Evolutionary conservation across 116 monocot species (phyloP), one percentile per base, ranked within the genome.

Genomic region (Cymodocea nodosa): DNA sequence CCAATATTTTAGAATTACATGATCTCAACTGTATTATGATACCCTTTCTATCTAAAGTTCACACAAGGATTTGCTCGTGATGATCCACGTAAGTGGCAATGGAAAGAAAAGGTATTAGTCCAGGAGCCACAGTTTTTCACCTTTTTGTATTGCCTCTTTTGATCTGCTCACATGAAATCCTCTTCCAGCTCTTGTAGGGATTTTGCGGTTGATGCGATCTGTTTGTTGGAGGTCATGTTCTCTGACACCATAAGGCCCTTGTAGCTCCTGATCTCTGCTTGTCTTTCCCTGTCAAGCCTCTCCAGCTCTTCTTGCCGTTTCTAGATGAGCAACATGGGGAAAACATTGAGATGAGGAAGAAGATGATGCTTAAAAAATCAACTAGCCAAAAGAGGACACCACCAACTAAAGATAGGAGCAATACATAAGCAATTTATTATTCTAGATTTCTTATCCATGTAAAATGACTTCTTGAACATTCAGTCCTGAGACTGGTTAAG

Each of bases 181-280:
- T 97, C 97, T 64, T 97, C 97, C 39, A 97, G 77, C 68, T 97
- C 92, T 70, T 97, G 86, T 63, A 89, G 58, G 60, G 88, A 80
- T 68, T 97, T 97, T 17, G 69, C 81, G 16, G 79, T 69, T 5
- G 97, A 78, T 8, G 97, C 97, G 50, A 97, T 79, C 69, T 97
- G 80, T 72, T 89, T 92, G 77, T 92, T 97, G 10, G 97, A 89
- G 0, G 97, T 91, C 97, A 97, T 97, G 71, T 97, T 97, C 63
- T 91, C 97, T 0, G 91, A 77, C 10, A 97, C 88, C 91, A 97
- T 97, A 52, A 97, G 74, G 11, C 87, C 85, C 72, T 91, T 97
- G 88, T 91, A 97, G 72, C 97, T 97, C 68, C 91, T 83, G 14
- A 87, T 80, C 52, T 91, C 97, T 22, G 88, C 83, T 68, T 91